A percentile compares a stretch with the other conserved stretches of the same genome.
These are phyloP conservation scores for Nemophila menziesii DNA, from an alignment of 257 asterid genomes.

Conservation along the genomic window DNA sequence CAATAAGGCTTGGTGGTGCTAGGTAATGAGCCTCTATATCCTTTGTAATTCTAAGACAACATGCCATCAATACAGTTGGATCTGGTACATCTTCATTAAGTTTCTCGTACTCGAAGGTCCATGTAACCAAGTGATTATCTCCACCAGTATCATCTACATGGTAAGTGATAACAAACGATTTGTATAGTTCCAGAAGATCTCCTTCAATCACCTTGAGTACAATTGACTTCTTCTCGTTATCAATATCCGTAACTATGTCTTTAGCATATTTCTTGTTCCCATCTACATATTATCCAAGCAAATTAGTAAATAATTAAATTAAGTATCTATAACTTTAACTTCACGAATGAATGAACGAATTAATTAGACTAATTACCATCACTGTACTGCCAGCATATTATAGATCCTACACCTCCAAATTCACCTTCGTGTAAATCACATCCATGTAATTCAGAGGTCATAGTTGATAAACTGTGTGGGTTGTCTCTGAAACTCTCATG, in stretches of 20 bases:
- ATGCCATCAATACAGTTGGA: not conserved
- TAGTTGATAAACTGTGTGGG: too few species aligned
- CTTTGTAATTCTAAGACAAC: not conserved
- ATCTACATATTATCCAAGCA: not conserved
- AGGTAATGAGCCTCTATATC: slow-evolving; percentile 4
- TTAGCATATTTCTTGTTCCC: not conserved
- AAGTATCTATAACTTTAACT: too few species aligned
- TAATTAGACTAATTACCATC: too few species aligned
- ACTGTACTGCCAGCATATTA: too few species aligned
- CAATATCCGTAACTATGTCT: not conserved
- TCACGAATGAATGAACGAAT: too few species aligned
- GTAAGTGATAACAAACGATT: not conserved
- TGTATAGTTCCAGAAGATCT: not conserved
- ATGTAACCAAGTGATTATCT: slow-evolving; percentile 4
- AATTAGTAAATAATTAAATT: not conserved
- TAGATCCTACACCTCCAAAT: too few species aligned
- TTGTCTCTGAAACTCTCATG: too few species aligned
- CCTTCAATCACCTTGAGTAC: slow-evolving; percentile 6
- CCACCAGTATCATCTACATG: slow-evolving; percentile 1
- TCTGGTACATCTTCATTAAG: not conserved
- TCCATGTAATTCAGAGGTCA: too few species aligned
- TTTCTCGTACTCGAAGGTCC: slow-evolving; percentile 5
- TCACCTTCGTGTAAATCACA: too few species aligned
- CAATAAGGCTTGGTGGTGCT: too few species aligned
- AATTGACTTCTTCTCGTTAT: not conserved